phyloP scores from a whole-genome alignment of 2,329 filamentous ascomycete species.

The Diaporthe citri region DNA sequence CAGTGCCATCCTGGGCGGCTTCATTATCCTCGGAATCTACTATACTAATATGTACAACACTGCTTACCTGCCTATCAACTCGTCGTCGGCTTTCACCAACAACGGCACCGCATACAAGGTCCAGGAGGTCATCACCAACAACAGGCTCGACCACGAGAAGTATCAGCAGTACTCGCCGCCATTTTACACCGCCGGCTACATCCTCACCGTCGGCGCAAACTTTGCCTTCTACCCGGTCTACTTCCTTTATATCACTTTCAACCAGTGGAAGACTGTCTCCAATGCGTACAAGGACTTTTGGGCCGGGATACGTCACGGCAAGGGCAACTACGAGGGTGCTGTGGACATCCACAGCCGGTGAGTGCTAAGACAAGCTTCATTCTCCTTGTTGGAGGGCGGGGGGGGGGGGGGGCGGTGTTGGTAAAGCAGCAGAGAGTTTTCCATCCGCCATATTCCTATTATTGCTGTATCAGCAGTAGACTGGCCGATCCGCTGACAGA shows the following conservation, averaged over 20 bases:
- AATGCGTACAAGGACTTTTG: conserved; percentile 55
- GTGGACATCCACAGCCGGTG: conserved; percentile 56
- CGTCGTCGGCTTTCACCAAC: conserved; percentile 59
- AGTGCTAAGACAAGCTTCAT: neutral
- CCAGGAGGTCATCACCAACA: conserved; percentile 53
- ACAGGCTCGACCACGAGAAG: conserved; percentile 52
- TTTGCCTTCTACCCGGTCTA: conserved; percentile 60
- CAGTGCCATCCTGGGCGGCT: conserved; percentile 51
- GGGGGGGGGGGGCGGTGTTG: no score
- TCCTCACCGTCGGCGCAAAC: conserved; percentile 56
- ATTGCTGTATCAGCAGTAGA: neutral
- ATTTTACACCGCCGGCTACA: conserved; percentile 58
- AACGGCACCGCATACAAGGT: conserved; percentile 56
- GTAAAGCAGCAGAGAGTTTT: neutral
- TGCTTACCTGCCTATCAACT: conserved; percentile 63
- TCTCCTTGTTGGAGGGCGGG: neutral
- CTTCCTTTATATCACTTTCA: conserved; percentile 57
- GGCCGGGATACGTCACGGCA: conserved; percentile 53
- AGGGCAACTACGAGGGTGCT: conserved; percentile 56
- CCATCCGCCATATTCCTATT: neutral
- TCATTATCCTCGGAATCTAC: conserved; percentile 57
- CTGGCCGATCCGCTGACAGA: neutral
- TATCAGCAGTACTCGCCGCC: conserved; percentile 60
- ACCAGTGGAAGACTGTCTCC: conserved; percentile 54
- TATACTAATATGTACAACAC: conserved; percentile 59